Percentiles rank a stretch among this genome's conserved stretches.
phyloP scores from a whole-genome alignment of 2,329 filamentous ascomycete genomes.

The Fusarium clavum region DNA sequence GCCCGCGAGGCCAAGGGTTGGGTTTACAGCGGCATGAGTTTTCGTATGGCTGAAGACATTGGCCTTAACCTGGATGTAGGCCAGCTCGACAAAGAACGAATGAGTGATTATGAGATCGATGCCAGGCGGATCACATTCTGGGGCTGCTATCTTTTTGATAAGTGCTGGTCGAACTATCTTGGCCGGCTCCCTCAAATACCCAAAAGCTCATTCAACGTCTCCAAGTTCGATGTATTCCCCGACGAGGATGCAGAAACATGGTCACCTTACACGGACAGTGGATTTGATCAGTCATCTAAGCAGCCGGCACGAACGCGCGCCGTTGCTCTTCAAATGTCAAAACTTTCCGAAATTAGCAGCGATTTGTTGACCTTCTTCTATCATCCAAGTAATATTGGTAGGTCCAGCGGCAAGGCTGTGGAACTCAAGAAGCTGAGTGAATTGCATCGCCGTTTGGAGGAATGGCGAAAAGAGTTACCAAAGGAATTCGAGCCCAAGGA shows the following conservation, averaged over 20 bases:
- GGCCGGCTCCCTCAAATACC: slow-evolving; percentile 90
- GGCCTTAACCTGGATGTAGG: slow-evolving; percentile 88
- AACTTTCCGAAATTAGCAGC: slow-evolving; percentile 91
- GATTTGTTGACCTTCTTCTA: slow-evolving; percentile 93
- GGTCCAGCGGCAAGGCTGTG: slow-evolving; percentile 77
- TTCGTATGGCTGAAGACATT: slow-evolving; percentile 95
- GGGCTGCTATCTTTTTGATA: slow-evolving; percentile 98
- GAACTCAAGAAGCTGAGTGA: slow-evolving; percentile 95
- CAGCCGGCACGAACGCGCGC: slow-evolving; percentile 88
- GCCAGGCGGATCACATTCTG: slow-evolving; percentile 93
- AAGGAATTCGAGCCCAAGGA: slow-evolving; percentile 90
- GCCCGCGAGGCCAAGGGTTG: slow-evolving; percentile 94
- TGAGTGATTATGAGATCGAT: slow-evolving; percentile 87
- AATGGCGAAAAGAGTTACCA: slow-evolving; percentile 87
- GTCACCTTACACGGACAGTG: slow-evolving; percentile 89
- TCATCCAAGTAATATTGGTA: slow-evolving; percentile 76
- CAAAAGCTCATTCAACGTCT: slow-evolving; percentile 81
- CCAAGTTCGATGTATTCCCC: slow-evolving; percentile 91
- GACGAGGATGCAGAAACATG: slow-evolving; percentile 87
- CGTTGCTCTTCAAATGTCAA: slow-evolving; percentile 82
- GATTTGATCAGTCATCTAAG: slow-evolving; percentile 76
- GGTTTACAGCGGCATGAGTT: slow-evolving; percentile 99
- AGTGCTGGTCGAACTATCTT: slow-evolving; percentile 98
- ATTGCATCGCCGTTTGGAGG: slow-evolving; percentile 87
- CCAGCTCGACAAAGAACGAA: slow-evolving; percentile 68